Base-by-base conservation (phyloP, 805 yeast species). In the Nakazawaea anatomiae region DNA sequence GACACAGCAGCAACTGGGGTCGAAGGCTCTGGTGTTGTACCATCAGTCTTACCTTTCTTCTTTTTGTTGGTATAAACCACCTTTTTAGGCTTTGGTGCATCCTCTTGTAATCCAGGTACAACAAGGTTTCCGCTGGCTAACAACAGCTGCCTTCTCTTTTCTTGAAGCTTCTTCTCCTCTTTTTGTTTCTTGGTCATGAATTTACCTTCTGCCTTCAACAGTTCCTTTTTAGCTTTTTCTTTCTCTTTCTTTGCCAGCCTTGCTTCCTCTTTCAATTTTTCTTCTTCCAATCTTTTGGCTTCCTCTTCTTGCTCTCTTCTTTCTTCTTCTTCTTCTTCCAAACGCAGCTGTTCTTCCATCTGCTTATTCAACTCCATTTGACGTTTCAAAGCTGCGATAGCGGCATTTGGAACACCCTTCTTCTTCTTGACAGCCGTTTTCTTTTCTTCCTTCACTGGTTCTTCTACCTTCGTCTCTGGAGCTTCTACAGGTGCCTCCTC, bases 201-300 rank as follows among this genome's bases (percentile, higher is more conserved):
- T 66, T 94, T 94, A 63, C 99, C 99, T 71, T 92, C 97, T 36
- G 97, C 94, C 71, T 88, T 89, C 67, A 94, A 81, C 71, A 89
- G 92, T 62, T 94, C 99, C 58, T 80, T 85, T 75, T 87, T 90
- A 53, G 79, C 77, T 70, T 79, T 86, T 62, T 92, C 97, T 66
- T 82, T 87, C 69, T 94, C 99, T 62, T 83, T 89, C 79, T 87
- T 92, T 10, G 74, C 76, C 59, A 70, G 74, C 51, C 76, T 80
- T 39, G 79, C 82, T 58, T 80, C 91, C 55, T 76, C 78, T 52
- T 74, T 74, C 50, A 72, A 80, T 29, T 69, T 87, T 62, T 84
- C 96, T 63, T 84, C 94, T 58, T 75, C 84, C 41, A 71, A 74
- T 5, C 71, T 71, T 27, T 61, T 61, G 51, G 67, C 71, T 58